Base-by-base conservation (phyloP, 2,329 filamentous ascomycete genomes). In the Alternaria hordeiaustralica region DNA sequence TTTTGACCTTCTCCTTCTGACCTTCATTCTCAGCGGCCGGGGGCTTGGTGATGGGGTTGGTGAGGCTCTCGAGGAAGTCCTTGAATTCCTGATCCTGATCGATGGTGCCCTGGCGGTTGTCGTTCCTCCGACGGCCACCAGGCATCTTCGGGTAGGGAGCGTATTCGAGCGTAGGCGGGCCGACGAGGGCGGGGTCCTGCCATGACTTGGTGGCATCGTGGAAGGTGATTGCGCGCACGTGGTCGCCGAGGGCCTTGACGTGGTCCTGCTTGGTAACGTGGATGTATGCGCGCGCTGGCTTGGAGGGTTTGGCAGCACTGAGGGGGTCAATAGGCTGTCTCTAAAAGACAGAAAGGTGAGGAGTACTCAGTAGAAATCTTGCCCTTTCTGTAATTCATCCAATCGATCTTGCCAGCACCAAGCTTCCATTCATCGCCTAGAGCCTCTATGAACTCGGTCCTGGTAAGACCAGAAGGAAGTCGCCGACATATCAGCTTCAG, bases 81-180 rank as follows among this genome's bases (percentile, higher is more conserved):
- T 97, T 96, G 73, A 97, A 99, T 72, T 98, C 96, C 0, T 93
- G 89, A 75, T 99, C 96, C 77, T 97, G 94, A 73, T 99, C 96
- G 70, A 99, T 98, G 4, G 94, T 97, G 57, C 95, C 96, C 78
- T 97, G 93, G 13, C 94, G 90, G 57, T 89, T 89, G 83, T 99
- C 96, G 58, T 89, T 88, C 33, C 93, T 89, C 54, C 88, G 88
- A 78, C 92, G 93, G 36, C 86, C 87, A 63, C 88, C 88, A 2
- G 95, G 93, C 2, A 93, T 87, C 73, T 94, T 94, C 69, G 93
- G 92, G 82, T 94, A 97, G 1, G 91, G 88, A 18, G 94, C 89
- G 73, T 92, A 92, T 74, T 97, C 94, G 53, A 97, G 84, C 6
- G 87, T 87, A 0, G 96, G 94, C 2, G 92, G 92, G 0, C 92